A percentile compares a stretch with the other conserved stretches of the same genome.
phyloP scores from a whole-genome alignment of 805 yeast genomes.

The Hanseniaspora nectarophila region DNA sequence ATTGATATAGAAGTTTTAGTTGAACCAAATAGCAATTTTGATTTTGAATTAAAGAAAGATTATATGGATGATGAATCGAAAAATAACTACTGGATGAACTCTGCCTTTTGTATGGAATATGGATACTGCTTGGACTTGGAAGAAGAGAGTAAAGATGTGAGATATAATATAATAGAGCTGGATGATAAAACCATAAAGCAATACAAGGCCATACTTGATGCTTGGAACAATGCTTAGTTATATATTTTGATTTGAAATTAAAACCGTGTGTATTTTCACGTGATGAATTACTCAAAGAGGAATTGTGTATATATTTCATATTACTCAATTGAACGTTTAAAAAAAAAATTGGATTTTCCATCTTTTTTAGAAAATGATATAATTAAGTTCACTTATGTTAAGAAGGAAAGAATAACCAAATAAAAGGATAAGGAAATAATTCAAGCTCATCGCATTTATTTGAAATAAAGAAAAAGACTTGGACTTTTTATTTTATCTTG shows the following conservation, averaged over 20 bases:
- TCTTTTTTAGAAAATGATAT: background rate
- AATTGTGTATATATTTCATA: background rate
- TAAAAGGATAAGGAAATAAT: too few species aligned
- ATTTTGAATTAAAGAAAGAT: constrained; percentile 8
- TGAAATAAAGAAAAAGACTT: too few species aligned
- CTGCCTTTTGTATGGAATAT: constrained; percentile 13
- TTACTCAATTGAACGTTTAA: background rate
- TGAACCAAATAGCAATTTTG: background rate
- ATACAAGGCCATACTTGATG: background rate
- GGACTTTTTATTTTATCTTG: too few species aligned
- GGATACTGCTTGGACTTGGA: constrained; percentile 10
- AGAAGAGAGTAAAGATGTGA: background rate
- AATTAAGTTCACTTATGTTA: background rate
- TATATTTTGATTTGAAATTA: background rate
- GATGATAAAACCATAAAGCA: background rate
- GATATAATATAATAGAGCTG: background rate
- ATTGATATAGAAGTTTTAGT: constrained; percentile 9
- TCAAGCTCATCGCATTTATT: background rate
- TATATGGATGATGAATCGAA: background rate
- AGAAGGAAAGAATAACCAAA: too few species aligned
- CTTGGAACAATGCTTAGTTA: constrained; percentile 3
- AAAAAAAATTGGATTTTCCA: background rate
- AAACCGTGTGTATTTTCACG: constrained; percentile 2
- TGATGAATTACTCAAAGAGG: background rate
- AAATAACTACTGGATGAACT: constrained; percentile 8